Evolutionary conservation across 2,329 filamentous ascomycete species (phyloP).

Genomic region (Plenodomus lindquistii): DNA sequence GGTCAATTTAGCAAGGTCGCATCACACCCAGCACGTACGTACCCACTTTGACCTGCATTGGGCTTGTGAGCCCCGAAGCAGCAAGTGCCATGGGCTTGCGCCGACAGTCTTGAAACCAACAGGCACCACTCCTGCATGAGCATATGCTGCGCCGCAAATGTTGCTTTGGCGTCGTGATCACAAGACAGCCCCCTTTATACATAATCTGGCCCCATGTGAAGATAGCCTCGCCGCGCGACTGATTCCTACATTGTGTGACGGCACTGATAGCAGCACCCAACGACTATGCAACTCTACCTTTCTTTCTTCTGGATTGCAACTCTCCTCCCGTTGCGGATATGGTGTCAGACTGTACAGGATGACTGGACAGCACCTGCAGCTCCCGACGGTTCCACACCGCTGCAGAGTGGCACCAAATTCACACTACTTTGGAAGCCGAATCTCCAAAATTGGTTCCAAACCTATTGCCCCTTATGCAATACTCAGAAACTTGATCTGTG

Average conservation of each 20-base stretch:
- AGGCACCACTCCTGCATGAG: slow-evolving; percentile 3
- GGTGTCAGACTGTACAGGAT: slow-evolving; percentile 20
- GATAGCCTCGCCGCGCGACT: no score
- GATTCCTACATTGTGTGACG: neutral
- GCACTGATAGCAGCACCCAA: neutral
- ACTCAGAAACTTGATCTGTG: slow-evolving; percentile 17
- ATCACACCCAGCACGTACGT: no score
- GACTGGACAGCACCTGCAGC: slow-evolving; percentile 19
- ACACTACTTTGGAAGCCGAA: slow-evolving; percentile 17
- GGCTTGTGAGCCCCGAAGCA: neutral
- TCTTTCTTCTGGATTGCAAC: slow-evolving; percentile 2
- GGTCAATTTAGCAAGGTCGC: no score
- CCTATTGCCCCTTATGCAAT: slow-evolving; percentile 14
- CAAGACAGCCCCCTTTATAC: slow-evolving; percentile 1
- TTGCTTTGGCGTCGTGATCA: neutral
- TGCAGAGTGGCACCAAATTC: slow-evolving; percentile 15
- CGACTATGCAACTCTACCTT: slow-evolving; percentile 5
- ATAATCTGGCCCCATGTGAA: neutral
- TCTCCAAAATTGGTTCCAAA: slow-evolving; percentile 7
- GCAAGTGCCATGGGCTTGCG: neutral
- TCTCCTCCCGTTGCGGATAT: slow-evolving; percentile 7
- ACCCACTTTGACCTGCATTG: no score
- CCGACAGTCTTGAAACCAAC: slow-evolving; percentile 3
- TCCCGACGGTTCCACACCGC: slow-evolving; percentile 17
- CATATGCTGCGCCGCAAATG: slow-evolving; percentile 4